These are phyloP conservation scores for Cladochytrium replicatum DNA, from an alignment of 192 early-diverging fungal genomes.

Conservation along the genomic window DNA sequence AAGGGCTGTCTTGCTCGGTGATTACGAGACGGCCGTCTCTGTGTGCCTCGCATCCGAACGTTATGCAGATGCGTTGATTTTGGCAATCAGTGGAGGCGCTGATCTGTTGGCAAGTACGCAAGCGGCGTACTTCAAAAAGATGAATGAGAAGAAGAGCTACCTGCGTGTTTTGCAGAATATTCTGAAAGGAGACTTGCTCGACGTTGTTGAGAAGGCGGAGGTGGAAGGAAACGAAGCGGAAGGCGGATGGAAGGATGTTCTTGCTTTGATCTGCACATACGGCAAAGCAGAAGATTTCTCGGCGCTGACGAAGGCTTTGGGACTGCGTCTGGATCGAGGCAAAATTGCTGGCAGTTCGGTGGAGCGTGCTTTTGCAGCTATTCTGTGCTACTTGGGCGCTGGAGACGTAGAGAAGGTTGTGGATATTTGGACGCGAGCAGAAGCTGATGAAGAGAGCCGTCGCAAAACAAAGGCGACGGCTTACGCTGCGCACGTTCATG, in stretches of 20 bases:
- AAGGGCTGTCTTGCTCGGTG: constrained; percentile 73
- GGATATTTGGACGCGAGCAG: constrained; percentile 54
- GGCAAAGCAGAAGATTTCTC: constrained; percentile 67
- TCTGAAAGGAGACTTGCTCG: constrained; percentile 65
- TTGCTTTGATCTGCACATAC: constrained; percentile 92
- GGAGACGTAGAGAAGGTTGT: constrained; percentile 78
- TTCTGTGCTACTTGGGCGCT: constrained; percentile 72
- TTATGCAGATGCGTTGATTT: constrained; percentile 77
- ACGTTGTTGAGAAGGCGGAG: constrained; percentile 66
- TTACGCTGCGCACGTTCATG: constrained; percentile 37
- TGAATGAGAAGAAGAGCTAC: constrained; percentile 59
- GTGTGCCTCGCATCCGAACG: constrained; percentile 73
- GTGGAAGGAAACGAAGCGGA: constrained; percentile 44
- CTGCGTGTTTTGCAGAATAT: constrained; percentile 76
- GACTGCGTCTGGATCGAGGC: constrained; percentile 27
- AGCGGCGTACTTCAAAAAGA: constrained; percentile 72
- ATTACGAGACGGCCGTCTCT: constrained; percentile 86
- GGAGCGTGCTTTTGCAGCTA: constrained; percentile 49
- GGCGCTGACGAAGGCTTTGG: constrained; percentile 25
- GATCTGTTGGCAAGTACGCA: constrained; percentile 66
- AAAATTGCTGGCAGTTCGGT: constrained; percentile 14
- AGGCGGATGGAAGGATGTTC: constrained; percentile 78
- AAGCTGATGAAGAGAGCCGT: constrained; percentile 21
- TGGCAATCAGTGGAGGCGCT: constrained; percentile 78
- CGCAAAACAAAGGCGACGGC: constrained; percentile 8